Conservation (phyloP, 2,329 filamentous ascomycete species). For the Microsporum canis region DNA sequence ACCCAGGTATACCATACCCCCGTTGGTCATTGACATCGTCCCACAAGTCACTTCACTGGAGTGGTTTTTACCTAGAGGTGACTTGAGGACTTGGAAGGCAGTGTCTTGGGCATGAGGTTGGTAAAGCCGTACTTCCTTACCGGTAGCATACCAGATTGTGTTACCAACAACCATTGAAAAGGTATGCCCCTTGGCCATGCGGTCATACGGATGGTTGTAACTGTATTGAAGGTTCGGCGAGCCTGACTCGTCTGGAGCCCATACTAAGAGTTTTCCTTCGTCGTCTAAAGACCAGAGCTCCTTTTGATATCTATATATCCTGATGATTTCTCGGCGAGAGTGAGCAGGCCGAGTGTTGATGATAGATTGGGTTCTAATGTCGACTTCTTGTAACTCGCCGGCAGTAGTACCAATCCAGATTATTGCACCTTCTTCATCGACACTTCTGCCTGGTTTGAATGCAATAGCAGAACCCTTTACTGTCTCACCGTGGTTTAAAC, state of each 20-base stretch:
- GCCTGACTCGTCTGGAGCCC: slow-evolving; percentile 65
- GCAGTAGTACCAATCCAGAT: slow-evolving; percentile 84
- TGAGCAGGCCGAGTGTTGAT: slow-evolving; percentile 62
- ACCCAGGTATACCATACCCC: slow-evolving; percentile 75
- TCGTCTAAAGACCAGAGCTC: slow-evolving; percentile 95
- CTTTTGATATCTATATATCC: slow-evolving; percentile 73
- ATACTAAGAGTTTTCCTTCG: slow-evolving; percentile 72
- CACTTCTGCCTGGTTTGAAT: slow-evolving; percentile 70
- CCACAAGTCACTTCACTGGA: slow-evolving; percentile 83
- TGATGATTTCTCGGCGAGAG: slow-evolving; percentile 64
- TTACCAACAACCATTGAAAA: slow-evolving; percentile 82
- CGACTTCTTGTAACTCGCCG: slow-evolving; percentile 82
- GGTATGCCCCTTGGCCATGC: slow-evolving; percentile 67
- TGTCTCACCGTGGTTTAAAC: slow-evolving; percentile 71
- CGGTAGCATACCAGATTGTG: slow-evolving; percentile 75
- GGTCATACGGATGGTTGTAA: slow-evolving; percentile 57
- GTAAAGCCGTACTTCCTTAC: slow-evolving; percentile 79
- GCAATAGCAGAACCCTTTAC: slow-evolving; percentile 67
- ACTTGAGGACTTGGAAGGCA: slow-evolving; percentile 63
- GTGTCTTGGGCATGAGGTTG: slow-evolving; percentile 58
- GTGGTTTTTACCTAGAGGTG: slow-evolving; percentile 58
- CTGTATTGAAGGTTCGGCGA: slow-evolving; percentile 62
- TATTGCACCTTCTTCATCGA: slow-evolving; percentile 67
- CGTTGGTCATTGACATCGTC: slow-evolving; percentile 59
- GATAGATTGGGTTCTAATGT: slow-evolving; percentile 62